A percentile compares a stretch with the other conserved stretches of the same genome.
These are phyloP conservation scores for Primulina eburnea DNA, from an alignment of 257 asterid species.

Conservation along the genomic window DNA sequence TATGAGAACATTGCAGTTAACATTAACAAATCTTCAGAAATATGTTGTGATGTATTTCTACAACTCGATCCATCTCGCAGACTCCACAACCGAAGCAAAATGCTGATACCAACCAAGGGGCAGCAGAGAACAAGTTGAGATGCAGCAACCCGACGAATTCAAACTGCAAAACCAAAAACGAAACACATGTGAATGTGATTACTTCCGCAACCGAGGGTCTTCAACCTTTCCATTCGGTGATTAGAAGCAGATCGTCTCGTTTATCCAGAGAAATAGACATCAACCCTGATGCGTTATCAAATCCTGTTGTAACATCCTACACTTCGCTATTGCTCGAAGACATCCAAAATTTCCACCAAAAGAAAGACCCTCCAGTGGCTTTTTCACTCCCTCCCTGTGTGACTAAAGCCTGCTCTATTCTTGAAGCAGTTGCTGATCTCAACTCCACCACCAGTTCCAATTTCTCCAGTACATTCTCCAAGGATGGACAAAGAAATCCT, in stretches of 20 bases:
- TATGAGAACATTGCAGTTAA: background rate
- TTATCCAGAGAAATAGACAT: slow-evolving; percentile 74
- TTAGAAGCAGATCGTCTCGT: slow-evolving; percentile 69
- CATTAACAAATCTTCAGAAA: background rate
- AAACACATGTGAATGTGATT: slow-evolving; percentile 40
- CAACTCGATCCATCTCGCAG: slow-evolving; percentile 24
- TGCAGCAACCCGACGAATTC: slow-evolving; percentile 22
- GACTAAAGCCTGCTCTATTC: slow-evolving; percentile 82
- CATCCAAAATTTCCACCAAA: slow-evolving; percentile 93
- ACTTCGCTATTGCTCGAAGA: slow-evolving; percentile 81
- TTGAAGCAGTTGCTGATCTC: slow-evolving; percentile 96
- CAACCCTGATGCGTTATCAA: slow-evolving; percentile 51
- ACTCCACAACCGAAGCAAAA: slow-evolving; percentile 47
- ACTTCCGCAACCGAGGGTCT: slow-evolving; percentile 44
- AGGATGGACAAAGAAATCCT: slow-evolving; percentile 39
- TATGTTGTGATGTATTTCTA: background rate
- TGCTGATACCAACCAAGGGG: slow-evolving; percentile 28
- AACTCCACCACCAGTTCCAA: slow-evolving; percentile 68
- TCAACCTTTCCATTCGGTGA: slow-evolving; percentile 31
- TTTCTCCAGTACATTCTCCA: slow-evolving; percentile 34
- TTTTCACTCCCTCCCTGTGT: slow-evolving; percentile 75
- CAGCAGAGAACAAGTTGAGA: slow-evolving; percentile 31
- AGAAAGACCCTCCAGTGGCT: slow-evolving; percentile 37
- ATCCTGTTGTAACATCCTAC: slow-evolving; percentile 59
- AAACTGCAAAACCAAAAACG: slow-evolving; percentile 26